Conservation (phyloP, 176 grass and related monocot genomes). For the Eleusine coracana region DNA sequence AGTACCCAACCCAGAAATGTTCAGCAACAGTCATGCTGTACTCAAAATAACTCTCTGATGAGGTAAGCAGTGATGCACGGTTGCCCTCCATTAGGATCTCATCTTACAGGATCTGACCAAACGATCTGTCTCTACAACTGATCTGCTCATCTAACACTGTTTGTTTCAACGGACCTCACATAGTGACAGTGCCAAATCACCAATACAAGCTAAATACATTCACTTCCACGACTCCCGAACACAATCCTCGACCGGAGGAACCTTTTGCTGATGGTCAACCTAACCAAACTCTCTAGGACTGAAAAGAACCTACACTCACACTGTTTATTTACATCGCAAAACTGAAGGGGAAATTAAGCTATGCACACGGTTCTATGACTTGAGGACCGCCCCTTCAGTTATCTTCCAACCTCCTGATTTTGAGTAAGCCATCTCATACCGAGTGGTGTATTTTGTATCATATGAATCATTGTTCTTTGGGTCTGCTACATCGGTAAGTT, state of each 20-base stretch:
- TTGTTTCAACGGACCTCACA: not conserved
- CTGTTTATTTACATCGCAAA: slow-evolving; percentile 52
- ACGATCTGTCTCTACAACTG: not conserved
- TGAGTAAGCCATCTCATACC: slow-evolving; percentile 71
- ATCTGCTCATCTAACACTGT: not conserved
- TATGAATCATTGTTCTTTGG: slow-evolving; percentile 59
- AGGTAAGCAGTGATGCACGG: slow-evolving; percentile 1
- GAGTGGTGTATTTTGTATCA: slow-evolving; percentile 60
- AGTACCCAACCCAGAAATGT: no score
- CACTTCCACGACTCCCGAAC: not conserved
- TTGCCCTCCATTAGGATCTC: not conserved
- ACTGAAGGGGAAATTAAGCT: not conserved
- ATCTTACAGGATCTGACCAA: not conserved
- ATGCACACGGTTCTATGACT: slow-evolving; percentile 45
- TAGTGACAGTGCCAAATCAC: not conserved
- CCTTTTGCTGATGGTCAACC: not conserved
- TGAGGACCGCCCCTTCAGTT: slow-evolving; percentile 78
- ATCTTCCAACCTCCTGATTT: slow-evolving; percentile 84
- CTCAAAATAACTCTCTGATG: not conserved
- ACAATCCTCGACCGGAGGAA: not conserved
- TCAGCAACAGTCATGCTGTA: not conserved
- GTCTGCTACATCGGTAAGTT: slow-evolving; percentile 48
- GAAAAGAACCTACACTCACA: not conserved
- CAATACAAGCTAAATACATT: not conserved
- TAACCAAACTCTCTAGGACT: not conserved